phyloP scores from a whole-genome alignment of 2,329 filamentous ascomycete genomes.

The Fusarium multiceps region DNA sequence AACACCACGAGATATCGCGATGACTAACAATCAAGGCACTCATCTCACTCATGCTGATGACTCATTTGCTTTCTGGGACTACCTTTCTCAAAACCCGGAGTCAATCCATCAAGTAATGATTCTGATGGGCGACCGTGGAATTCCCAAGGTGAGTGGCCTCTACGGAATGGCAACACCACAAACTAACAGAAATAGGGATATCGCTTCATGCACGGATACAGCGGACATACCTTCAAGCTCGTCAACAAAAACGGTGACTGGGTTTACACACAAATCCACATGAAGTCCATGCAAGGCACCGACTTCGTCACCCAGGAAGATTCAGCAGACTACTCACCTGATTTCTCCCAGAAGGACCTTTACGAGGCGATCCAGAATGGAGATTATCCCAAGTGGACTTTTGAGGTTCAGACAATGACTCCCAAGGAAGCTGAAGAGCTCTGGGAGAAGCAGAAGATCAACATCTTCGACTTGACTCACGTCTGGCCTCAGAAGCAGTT shows the following conservation, averaged over 20 bases:
- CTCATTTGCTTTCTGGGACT: conserved; percentile 54
- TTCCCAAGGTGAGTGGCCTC: conserved; percentile 52
- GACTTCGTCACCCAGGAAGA: conserved; percentile 35
- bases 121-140: conserved; percentile 67
- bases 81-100: conserved; percentile 68
- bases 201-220: conserved; percentile 47
- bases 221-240: conserved; percentile 16
- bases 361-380: conserved; percentile 31
- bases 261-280: conserved; percentile 27
- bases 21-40: conserved; percentile 51
- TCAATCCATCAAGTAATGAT: conserved; percentile 69
- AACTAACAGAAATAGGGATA: conserved; percentile 49
- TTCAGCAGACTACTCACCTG: conserved; percentile 4
- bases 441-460: conserved; percentile 49
- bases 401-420: conserved; percentile 60
- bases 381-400: conserved; percentile 65
- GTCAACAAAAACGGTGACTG: conserved; percentile 11
- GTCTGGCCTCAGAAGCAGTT: conserved; percentile 53
- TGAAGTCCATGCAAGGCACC: conserved; percentile 32
- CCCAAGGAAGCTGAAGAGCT: conserved; percentile 39
- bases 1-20: not conserved
- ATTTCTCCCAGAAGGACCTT: conserved; percentile 29
- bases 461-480: conserved; percentile 74
- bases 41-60: conserved; percentile 62
- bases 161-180: not conserved